A percentile compares a stretch with the other conserved stretches of the same genome.
These are phyloP conservation scores for Populus hybrid DNA, from an alignment of 441 rosid species.

Conservation along the genomic window DNA sequence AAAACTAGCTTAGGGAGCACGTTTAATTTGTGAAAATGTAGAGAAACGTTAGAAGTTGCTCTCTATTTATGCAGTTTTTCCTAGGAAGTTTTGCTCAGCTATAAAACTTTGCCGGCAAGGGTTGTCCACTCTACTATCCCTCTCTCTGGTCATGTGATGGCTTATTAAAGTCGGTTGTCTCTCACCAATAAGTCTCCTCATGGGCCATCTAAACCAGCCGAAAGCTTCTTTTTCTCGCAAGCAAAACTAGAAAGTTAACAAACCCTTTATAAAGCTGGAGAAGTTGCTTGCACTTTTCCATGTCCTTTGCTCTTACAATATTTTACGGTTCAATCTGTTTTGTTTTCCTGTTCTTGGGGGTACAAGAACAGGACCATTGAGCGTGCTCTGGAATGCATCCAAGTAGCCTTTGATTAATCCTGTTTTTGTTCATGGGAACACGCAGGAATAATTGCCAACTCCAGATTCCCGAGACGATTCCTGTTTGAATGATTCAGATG, in stretches of 20 bases:
- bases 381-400: neutral
- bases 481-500: neutral
- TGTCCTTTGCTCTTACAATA: neutral
- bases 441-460: neutral
- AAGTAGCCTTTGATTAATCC: neutral
- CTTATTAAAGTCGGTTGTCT: neutral
- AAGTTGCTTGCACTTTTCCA: constrained; percentile 2
- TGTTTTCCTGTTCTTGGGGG: neutral
- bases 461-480: neutral
- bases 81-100: constrained; percentile 10
- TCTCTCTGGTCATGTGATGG: neutral
- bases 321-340: neutral
- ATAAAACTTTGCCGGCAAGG: constrained; percentile 27
- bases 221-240: constrained; percentile 8
- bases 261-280: neutral
- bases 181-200: constrained; percentile 14
- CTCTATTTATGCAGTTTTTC: constrained; percentile 25
- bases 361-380: neutral
- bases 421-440: neutral
- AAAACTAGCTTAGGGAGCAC: constrained; percentile 42
- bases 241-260: neutral
- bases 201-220: constrained; percentile 4
- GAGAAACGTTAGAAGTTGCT: constrained; percentile 31
- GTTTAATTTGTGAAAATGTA: constrained; percentile 41
- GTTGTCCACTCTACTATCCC: neutral